Evolutionary conservation across 2,329 filamentous ascomycete genomes (phyloP).

Genomic region (Scedosporium boydii): DNA sequence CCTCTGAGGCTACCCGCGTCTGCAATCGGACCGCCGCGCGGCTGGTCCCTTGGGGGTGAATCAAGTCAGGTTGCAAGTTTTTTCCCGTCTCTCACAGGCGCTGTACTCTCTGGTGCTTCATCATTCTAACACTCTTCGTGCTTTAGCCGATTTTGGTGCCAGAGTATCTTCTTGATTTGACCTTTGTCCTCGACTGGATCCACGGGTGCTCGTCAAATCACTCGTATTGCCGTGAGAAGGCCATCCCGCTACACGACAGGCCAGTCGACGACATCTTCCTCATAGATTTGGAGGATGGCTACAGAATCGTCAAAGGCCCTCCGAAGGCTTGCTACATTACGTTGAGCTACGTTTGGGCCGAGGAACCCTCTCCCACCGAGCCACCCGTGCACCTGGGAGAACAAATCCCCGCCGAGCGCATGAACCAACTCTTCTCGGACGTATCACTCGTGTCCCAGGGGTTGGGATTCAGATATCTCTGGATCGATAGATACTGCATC

Average conservation of each 20-base stretch:
- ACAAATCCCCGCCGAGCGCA: slow-evolving; percentile 13
- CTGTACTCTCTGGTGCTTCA: not conserved
- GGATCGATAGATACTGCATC: slow-evolving; percentile 27
- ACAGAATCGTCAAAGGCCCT: not conserved
- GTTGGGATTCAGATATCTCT: slow-evolving; percentile 26
- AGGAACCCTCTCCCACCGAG: not conserved
- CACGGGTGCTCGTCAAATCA: not conserved
- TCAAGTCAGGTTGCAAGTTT: not conserved
- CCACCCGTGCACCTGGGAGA: not conserved
- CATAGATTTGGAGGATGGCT: not conserved
- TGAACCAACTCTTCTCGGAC: slow-evolving; percentile 22
- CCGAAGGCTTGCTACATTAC: slow-evolving; percentile 18
- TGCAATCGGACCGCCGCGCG: not conserved
- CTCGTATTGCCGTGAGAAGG: not conserved
- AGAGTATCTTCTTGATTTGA: not conserved
- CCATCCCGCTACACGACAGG: not conserved
- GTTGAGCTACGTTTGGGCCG: slow-evolving; percentile 24
- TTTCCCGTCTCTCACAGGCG: not conserved
- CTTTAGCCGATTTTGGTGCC: not conserved
- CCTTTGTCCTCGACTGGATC: not conserved
- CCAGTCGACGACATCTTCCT: not conserved
- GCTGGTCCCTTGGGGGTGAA: not conserved
- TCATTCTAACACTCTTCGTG: not conserved
- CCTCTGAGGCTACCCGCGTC: not conserved
- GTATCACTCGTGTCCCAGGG: slow-evolving; percentile 20